Percentiles rank a stretch among this genome's conserved stretches.
Conservation (phyloP, 2,329 filamentous ascomycete species). For the Geosmithia flava region DNA sequence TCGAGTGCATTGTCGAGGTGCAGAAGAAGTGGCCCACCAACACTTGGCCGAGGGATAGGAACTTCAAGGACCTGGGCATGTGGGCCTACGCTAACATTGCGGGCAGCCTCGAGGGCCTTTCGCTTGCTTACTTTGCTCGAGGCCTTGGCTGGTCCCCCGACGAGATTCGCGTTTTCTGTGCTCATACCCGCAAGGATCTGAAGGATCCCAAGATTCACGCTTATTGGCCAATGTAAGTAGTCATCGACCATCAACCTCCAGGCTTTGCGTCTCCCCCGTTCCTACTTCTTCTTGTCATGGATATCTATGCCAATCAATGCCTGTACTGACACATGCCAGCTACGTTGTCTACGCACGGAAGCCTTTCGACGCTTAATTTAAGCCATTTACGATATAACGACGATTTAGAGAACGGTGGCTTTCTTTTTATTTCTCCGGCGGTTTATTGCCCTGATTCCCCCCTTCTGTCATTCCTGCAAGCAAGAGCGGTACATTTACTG, state of each 20-base stretch:
- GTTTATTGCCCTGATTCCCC: neutral
- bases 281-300: neutral
- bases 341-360: neutral
- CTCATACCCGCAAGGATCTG: constrained; percentile 11
- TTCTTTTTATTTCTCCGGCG: neutral
- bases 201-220: constrained; percentile 12
- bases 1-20: constrained; percentile 32
- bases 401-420: neutral
- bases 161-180: constrained; percentile 12
- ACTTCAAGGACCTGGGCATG: constrained; percentile 35
- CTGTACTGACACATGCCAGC: neutral
- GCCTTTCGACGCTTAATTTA: neutral
- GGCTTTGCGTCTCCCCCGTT: neutral
- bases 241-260: too few relatives aligned
- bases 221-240: constrained; percentile 12
- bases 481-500: too few relatives aligned
- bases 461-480: neutral
- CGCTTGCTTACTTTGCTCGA: constrained; percentile 15
- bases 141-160: constrained; percentile 10
- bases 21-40: constrained; percentile 34
- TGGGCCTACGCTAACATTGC: constrained; percentile 11
- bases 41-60: constrained; percentile 34
- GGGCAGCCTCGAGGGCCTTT: constrained; percentile 13
- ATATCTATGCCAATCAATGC: too few relatives aligned
- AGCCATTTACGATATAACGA: neutral